Conservation (phyloP, 495 filamentous ascomycete species). For the Neurospora sp. region DNA sequence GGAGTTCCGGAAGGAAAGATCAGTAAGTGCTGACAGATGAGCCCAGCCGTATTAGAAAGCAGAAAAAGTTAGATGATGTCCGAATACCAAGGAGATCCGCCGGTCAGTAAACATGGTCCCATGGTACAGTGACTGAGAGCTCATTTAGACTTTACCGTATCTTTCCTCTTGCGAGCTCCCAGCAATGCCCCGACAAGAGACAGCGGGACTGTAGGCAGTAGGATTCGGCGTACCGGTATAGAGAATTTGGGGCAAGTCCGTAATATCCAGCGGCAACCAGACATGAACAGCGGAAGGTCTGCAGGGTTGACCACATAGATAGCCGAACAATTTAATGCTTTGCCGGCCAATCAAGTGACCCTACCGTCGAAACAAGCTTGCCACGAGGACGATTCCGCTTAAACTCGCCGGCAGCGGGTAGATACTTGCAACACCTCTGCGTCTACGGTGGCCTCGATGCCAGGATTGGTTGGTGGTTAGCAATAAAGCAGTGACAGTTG, state of each 20-base stretch:
- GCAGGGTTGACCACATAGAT: neutral
- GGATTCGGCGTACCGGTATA: neutral
- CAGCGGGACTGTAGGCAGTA: neutral
- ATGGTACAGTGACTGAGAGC: neutral
- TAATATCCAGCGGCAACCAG: neutral
- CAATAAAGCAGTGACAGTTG: neutral
- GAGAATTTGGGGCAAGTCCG: constrained; percentile 1
- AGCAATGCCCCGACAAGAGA: neutral
- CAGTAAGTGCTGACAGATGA: neutral
- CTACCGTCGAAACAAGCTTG: constrained; percentile 14
- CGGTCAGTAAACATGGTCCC: neutral
- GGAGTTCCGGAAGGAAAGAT: neutral
- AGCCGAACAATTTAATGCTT: neutral
- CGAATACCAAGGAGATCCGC: neutral
- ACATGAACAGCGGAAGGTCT: neutral
- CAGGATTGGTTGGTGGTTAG: neutral
- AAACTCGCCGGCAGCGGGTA: neutral
- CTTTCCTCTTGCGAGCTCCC: neutral
- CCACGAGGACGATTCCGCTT: neutral
- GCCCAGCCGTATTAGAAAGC: neutral
- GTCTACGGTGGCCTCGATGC: neutral
- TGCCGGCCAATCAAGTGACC: constrained; percentile 1
- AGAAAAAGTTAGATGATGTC: neutral
- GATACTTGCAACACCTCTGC: neutral
- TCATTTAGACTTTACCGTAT: neutral